Evolutionary conservation across 805 yeast genomes (phyloP).

Genomic region (Phaffomyces antillensis): DNA sequence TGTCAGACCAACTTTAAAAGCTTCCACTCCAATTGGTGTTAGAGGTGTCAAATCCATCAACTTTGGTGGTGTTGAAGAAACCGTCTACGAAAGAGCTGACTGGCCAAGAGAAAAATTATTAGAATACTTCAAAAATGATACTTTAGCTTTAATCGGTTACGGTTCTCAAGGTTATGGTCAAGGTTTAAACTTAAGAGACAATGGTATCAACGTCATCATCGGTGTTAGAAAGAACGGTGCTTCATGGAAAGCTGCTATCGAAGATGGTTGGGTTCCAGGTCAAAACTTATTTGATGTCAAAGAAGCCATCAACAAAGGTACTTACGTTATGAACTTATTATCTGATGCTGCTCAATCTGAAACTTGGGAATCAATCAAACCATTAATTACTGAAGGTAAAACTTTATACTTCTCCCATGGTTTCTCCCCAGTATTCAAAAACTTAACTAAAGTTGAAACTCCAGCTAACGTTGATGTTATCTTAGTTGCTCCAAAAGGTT

Average conservation of each 20-base stretch:
- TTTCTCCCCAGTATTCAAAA: conserved; percentile 98
- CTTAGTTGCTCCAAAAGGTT: conserved; percentile 99
- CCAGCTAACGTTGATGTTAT: conserved; percentile 94
- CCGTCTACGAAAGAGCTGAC: conserved; percentile 97
- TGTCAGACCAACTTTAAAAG: conserved; percentile 54
- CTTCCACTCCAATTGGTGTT: conserved; percentile 44
- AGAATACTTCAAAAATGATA: conserved; percentile 96
- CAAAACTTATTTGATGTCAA: conserved; percentile 91
- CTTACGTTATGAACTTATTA: conserved; percentile 93
- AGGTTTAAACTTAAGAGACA: conserved; percentile 98
- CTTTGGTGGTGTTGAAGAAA: conserved; percentile 93
- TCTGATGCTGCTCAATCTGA: conserved; percentile 99
- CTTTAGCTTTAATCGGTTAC: conserved; percentile 96
- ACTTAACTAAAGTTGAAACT: conserved; percentile 91
- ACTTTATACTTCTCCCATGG: conserved; percentile 99
- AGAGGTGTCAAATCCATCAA: conserved; percentile 96
- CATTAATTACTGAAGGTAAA: conserved; percentile 92
- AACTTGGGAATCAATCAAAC: conserved; percentile 86
- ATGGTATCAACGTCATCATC: conserved; percentile 93
- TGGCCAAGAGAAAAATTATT: conserved; percentile 98
- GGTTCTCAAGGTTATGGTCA: conserved; percentile 99
- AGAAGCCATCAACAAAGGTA: conserved; percentile 90
- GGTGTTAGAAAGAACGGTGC: conserved; percentile 99
- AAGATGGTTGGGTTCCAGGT: conserved; percentile 99
- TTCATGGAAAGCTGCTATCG: conserved; percentile 98